Base-by-base conservation (phyloP, 208 protist species). In the Spironucleus salmonicida region DNA sequence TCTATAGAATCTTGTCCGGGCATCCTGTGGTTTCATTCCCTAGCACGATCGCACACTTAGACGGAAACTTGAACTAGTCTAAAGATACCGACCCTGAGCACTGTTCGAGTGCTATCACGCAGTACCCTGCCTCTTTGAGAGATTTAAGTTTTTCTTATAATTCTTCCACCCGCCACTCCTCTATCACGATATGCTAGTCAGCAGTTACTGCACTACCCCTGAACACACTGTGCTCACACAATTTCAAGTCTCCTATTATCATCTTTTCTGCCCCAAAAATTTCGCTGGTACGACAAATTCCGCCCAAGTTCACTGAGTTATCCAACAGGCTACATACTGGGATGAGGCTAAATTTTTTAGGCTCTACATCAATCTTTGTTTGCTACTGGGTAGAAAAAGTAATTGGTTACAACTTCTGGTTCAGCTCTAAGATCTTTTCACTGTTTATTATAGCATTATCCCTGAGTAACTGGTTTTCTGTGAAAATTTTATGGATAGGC, bases 11-110 rank as follows among this genome's bases (percentile, higher is more conserved):
- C n/a, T 71, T 35, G 27, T 71, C 64, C 38, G 64, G 64, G 45
- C 7, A 11, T 71, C 64, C 64, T 49, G 9, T 11, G n/a, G 26
- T 71, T 38, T 71, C 64, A n/a, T 71, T 71, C 38, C 64, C 64
- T 15, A 71, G 64, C 32, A 71, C 11, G 11, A 71, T 29, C 32
- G 45, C 64, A 2, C 32, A 9, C n/a, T 49, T 40, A n/a, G 4
- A 2, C 7, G 64, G 64, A 4, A 71, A n/a, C n/a, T 49, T 11
- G 15, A 38, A 9, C 11, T 71, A 9, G 30, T 71, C 11, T n/a
- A 71, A 38, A 38, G 9, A 49, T n/a, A 71, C 34, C 7, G 19
- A 45, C 2, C 64, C 4, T n/a, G 4, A 15, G 19, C 19, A 42
- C 38, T 71, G 64, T n/a, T 71, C 64, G 9, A 71, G 34, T 4